Conservation (phyloP, 2,329 filamentous ascomycete genomes). For the Aspergillus ustus region DNA sequence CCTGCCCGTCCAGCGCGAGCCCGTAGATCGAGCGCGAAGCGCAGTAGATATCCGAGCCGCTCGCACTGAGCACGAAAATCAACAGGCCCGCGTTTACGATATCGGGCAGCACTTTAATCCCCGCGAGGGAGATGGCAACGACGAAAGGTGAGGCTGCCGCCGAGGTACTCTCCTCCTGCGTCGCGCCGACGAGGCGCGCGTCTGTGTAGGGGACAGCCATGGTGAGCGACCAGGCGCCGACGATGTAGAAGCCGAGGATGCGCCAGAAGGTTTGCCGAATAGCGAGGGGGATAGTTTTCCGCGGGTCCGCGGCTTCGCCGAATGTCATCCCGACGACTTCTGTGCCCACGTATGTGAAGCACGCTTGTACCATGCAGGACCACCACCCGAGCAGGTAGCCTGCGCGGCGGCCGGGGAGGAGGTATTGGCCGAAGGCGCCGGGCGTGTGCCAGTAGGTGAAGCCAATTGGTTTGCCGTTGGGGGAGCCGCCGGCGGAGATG, state of each 20-base stretch:
- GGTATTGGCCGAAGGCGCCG: slow-evolving; percentile 58
- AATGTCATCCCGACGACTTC: slow-evolving; percentile 76
- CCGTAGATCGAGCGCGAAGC: slow-evolving; percentile 74
- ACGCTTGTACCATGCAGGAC: slow-evolving; percentile 71
- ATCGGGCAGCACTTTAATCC: background rate
- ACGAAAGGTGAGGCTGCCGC: no score
- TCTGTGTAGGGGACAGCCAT: background rate
- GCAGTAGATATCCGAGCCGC: slow-evolving; percentile 67
- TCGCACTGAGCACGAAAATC: background rate
- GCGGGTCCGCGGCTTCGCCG: slow-evolving; percentile 75
- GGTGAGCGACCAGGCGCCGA: slow-evolving; percentile 57
- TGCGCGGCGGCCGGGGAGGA: slow-evolving; percentile 41
- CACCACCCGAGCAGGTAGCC: slow-evolving; percentile 65
- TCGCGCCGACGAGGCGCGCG: no score
- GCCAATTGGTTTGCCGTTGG: slow-evolving; percentile 56
- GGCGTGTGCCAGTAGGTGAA: slow-evolving; percentile 68
- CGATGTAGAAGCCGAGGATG: slow-evolving; percentile 76
- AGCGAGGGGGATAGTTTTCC: slow-evolving; percentile 72
- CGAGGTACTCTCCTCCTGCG: no score
- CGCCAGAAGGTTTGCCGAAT: slow-evolving; percentile 79
- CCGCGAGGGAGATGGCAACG: background rate
- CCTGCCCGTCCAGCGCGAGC: slow-evolving; percentile 70
- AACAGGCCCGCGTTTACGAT: slow-evolving; percentile 6
- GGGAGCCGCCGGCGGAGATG: slow-evolving; percentile 3
- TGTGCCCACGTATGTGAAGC: slow-evolving; percentile 75